A percentile compares a stretch with the other conserved stretches of the same genome.
Evolutionary conservation across 2,329 filamentous ascomycete genomes (phyloP).

Genomic region (Aspergillus pseudonomiae): DNA sequence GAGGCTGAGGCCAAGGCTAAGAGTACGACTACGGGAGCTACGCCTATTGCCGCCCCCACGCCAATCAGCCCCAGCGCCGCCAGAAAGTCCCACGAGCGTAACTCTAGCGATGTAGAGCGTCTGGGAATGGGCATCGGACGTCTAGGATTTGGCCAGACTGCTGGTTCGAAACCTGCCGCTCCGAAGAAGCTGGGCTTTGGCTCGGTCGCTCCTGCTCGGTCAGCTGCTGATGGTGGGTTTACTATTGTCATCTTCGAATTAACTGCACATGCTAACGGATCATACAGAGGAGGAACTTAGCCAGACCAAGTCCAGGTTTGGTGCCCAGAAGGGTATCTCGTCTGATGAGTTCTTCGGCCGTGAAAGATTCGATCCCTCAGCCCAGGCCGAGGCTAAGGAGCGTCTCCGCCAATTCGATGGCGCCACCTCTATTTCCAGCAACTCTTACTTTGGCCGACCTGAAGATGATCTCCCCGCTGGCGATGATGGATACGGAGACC

Average conservation of each 20-base stretch:
- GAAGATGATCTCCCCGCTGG: slow-evolving; percentile 71
- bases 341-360: slow-evolving; percentile 98
- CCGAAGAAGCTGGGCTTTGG: slow-evolving; percentile 88
- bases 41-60: slow-evolving; percentile 72
- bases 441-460: slow-evolving; percentile 93
- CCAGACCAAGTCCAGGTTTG: slow-evolving; percentile 87
- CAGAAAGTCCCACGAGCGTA: slow-evolving; percentile 56
- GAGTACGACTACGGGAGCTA: slow-evolving; percentile 51
- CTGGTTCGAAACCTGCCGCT: slow-evolving; percentile 60
- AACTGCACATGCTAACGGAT: slow-evolving; percentile 15
- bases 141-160: slow-evolving; percentile 86
- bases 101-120: slow-evolving; percentile 78
- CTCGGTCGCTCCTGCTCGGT: slow-evolving; percentile 75
- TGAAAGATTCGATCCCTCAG: slow-evolving; percentile 77
- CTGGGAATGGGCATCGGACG: slow-evolving; percentile 85
- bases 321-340: slow-evolving; percentile 90
- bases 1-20: slow-evolving; percentile 43
- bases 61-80: slow-evolving; percentile 69
- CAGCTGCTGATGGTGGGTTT: slow-evolving; percentile 65
- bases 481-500: slow-evolving; percentile 81
- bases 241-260: not conserved
- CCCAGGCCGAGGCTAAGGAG: slow-evolving; percentile 82
- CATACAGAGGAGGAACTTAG: slow-evolving; percentile 71
- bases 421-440: slow-evolving; percentile 88
- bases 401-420: slow-evolving; percentile 92